Evolutionary conservation across 1,284 basidiomycete genomes (phyloP).

Genomic region (Trichosporon sp.): DNA sequence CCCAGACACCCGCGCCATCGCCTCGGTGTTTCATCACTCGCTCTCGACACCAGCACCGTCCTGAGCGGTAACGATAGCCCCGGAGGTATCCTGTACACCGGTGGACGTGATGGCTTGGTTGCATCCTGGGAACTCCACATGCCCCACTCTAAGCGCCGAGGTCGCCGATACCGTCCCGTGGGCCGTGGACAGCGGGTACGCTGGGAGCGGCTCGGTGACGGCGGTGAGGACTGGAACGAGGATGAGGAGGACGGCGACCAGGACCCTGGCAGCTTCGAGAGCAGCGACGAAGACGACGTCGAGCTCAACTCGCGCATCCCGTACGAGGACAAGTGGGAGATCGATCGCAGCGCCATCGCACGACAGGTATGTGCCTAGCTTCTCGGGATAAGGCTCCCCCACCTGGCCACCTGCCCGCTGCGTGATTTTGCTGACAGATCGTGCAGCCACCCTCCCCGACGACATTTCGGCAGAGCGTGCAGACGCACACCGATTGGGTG

Average conservation of each 20-base stretch:
- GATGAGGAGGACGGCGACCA: conserved; percentile 59
- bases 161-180: conserved; percentile 53
- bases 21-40: conserved; percentile 81
- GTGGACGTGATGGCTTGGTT: conserved; percentile 87
- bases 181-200: conserved; percentile 40
- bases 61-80: conserved; percentile 67
- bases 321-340: conserved; percentile 76
- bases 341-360: conserved; percentile 59
- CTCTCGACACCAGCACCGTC: conserved; percentile 79
- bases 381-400: neutral
- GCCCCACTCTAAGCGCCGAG: conserved; percentile 61
- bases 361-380: conserved; percentile 31
- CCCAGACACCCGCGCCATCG: conserved; percentile 74
- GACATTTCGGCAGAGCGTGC: conserved; percentile 76
- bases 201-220: conserved; percentile 53
- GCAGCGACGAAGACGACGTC: conserved; percentile 64
- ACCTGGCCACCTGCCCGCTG: neutral
- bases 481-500: conserved; percentile 92
- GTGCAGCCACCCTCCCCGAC: conserved; percentile 43
- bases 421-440: conserved; percentile 13
- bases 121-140: conserved; percentile 88
- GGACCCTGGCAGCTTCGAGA: conserved; percentile 22
- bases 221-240: conserved; percentile 65
- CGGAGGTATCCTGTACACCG: conserved; percentile 89
- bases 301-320: conserved; percentile 57